Evolutionary conservation across 2,329 filamentous ascomycete species (phyloP).

Genomic region (Colletotrichum tabaci): DNA sequence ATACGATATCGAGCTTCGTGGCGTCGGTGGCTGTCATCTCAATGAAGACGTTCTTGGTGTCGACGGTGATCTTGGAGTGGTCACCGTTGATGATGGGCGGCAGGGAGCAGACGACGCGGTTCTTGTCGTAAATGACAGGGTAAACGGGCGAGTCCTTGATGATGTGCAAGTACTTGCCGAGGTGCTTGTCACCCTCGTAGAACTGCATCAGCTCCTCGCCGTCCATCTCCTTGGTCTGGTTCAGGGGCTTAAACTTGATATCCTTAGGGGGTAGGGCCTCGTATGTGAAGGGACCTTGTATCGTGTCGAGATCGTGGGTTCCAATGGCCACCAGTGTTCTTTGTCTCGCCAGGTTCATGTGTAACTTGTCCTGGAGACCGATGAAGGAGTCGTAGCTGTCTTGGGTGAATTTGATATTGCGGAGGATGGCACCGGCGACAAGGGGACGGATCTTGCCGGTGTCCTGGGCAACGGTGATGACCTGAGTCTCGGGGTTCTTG

Average conservation of each 20-base stretch:
- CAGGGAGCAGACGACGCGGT: conserved; percentile 89
- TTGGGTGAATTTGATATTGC: conserved; percentile 92
- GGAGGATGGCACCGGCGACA: conserved; percentile 89
- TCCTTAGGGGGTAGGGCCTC: conserved; percentile 93
- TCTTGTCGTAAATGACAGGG: conserved; percentile 93
- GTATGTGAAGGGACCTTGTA: conserved; percentile 96
- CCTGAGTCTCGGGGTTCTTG: conserved; percentile 80
- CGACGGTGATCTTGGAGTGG: conserved; percentile 93
- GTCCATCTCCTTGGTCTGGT: conserved; percentile 91
- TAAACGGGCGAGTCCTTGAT: conserved; percentile 95
- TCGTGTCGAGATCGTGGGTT: conserved; percentile 94
- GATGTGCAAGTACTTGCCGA: conserved; percentile 92
- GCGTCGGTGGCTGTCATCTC: conserved; percentile 96
- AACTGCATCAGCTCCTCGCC: conserved; percentile 92
- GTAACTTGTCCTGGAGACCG: conserved; percentile 95
- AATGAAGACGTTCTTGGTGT: conserved; percentile 96
- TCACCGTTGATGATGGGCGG: conserved; percentile 98
- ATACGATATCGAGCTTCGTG: conserved; percentile 96
- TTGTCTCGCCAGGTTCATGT: conserved; percentile 94
- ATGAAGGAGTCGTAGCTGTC: conserved; percentile 98
- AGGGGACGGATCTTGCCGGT: conserved; percentile 88
- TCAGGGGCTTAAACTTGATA: conserved; percentile 91
- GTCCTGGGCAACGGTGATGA: conserved; percentile 82
- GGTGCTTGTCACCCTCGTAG: conserved; percentile 94
- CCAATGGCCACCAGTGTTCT: conserved; percentile 96